Base-by-base conservation (phyloP, 805 yeast genomes). In the Zygosaccharomyces gambellarensis region DNA sequence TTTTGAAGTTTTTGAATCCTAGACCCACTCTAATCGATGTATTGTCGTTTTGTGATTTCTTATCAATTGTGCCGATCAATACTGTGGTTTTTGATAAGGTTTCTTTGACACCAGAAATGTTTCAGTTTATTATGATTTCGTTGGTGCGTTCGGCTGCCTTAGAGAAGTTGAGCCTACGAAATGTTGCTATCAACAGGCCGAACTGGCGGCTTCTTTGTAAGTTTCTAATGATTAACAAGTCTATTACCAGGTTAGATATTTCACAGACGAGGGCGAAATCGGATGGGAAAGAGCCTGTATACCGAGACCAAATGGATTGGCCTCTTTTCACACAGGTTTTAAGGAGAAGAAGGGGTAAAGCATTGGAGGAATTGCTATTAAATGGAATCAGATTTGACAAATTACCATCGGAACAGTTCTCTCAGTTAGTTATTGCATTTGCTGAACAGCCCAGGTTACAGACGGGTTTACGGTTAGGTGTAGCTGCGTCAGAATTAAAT, bases 1-100 rank as follows among this genome's bases (percentile, higher is more conserved):
- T 79, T 3, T 65, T 90, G 49, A 88, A 85, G 59, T 72, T 92
- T 50, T 71, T 87, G 59, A 90, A 90, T 61, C 95, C 96, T n/a
- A 75, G 81, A 46, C 98, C 98, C 1, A 87, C 97, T 0, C 71
- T 88, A 71, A 83, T 92, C 55, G 98, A 90, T 69, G 78, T 90
- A 22, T 79, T 87, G 52, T 83, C 97, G 3, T 88, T 92, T 66
- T 81, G 95, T 10, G 98, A 90, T 67, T 92, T 90, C 59, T 73
- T 90, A 39, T 72, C 96, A 36, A 83, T 90, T 49, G 94, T 92
- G 0, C 96, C 97, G 0, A 78, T 90, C 29, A 78, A 82, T 41
- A 80, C 84, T 52, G 69, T 92, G 3, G 76, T 86, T 0, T 75
- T 92, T 49, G 97, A 90, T 68, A 92, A 94, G 36, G 90, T 87